Evolutionary conservation across 1,284 basidiomycete genomes (phyloP).

Genomic region (Baeospora myosura): DNA sequence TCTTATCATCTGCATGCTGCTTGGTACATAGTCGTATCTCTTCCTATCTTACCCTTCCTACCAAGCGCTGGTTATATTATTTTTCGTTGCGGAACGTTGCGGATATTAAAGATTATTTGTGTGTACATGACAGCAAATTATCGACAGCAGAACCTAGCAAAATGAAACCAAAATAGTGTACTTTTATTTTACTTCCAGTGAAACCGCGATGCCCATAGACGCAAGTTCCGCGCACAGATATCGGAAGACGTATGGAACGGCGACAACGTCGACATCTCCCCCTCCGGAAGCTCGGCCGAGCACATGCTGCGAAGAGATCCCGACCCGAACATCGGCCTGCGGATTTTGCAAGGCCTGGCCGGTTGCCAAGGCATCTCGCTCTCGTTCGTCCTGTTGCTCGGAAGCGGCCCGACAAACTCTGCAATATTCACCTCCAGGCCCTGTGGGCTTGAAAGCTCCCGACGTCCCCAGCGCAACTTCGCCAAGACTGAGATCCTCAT

Average conservation of each 20-base stretch:
- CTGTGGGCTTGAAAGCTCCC: conserved; percentile 44
- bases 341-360: conserved; percentile 35
- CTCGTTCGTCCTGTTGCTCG: conserved; percentile 52
- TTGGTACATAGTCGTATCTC: too few relatives aligned
- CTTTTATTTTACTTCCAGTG: conserved; percentile 50
- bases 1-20: too few relatives aligned
- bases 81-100: too few relatives aligned
- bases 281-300: conserved; percentile 50
- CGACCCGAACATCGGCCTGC: conserved; percentile 49
- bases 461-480: conserved; percentile 50
- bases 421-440: conserved; percentile 84
- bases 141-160: too few relatives aligned
- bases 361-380: conserved; percentile 45
- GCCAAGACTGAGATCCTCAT: conserved; percentile 75
- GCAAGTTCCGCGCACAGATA: conserved; percentile 83
- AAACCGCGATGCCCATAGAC: conserved; percentile 81
- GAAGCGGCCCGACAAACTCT: conserved; percentile 76
- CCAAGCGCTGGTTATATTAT: too few relatives aligned
- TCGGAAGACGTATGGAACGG: conserved; percentile 92
- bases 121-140: conserved; percentile 12
- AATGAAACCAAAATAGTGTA: too few relatives aligned
- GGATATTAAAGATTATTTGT: too few relatives aligned
- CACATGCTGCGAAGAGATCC: conserved; percentile 59
- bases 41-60: too few relatives aligned
- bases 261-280: conserved; percentile 88